Conservation (phyloP, 2,329 filamentous ascomycete genomes). For the Alternaria novae-zelandiae region DNA sequence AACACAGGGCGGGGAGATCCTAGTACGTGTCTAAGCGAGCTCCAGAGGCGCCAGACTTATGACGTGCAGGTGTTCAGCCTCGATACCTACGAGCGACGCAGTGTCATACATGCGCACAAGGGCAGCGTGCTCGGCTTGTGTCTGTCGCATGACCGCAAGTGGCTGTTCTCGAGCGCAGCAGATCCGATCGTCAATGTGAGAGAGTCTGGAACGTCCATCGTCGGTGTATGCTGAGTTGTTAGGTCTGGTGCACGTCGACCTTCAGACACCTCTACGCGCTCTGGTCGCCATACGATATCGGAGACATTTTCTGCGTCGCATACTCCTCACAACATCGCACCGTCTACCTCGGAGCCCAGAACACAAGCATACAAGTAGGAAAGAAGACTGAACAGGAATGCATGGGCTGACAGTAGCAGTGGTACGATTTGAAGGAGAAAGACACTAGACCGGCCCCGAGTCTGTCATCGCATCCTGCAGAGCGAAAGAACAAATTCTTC, state of each 20-base stretch:
- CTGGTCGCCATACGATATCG: conserved; percentile 91
- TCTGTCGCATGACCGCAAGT: conserved; percentile 73
- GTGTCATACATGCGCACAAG: conserved; percentile 84
- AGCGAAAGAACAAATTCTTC: conserved; percentile 86
- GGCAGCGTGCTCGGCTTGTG: conserved; percentile 87
- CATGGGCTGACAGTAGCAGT: conserved; percentile 54
- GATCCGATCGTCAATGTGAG: conserved; percentile 86
- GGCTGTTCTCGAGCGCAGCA: conserved; percentile 91
- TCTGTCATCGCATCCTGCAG: conserved; percentile 73
- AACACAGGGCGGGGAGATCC: conserved; percentile 90
- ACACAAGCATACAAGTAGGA: conserved; percentile 74
- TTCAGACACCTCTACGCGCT: conserved; percentile 84
- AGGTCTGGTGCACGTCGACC: conserved; percentile 80
- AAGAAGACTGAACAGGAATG: neutral
- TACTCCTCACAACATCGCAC: conserved; percentile 82
- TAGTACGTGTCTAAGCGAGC: conserved; percentile 56
- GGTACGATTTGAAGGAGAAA: conserved; percentile 77
- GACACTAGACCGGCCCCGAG: conserved; percentile 65
- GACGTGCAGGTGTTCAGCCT: conserved; percentile 74
- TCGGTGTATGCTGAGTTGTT: conserved; percentile 12
- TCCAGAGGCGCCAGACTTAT: conserved; percentile 20
- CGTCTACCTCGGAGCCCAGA: conserved; percentile 90
- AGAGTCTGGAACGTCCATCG: conserved; percentile 1
- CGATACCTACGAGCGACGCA: conserved; percentile 80
- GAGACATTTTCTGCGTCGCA: conserved; percentile 93